Evolutionary conservation across 805 yeast genomes (phyloP).

Genomic region (Wickerhamiella australiensis): DNA sequence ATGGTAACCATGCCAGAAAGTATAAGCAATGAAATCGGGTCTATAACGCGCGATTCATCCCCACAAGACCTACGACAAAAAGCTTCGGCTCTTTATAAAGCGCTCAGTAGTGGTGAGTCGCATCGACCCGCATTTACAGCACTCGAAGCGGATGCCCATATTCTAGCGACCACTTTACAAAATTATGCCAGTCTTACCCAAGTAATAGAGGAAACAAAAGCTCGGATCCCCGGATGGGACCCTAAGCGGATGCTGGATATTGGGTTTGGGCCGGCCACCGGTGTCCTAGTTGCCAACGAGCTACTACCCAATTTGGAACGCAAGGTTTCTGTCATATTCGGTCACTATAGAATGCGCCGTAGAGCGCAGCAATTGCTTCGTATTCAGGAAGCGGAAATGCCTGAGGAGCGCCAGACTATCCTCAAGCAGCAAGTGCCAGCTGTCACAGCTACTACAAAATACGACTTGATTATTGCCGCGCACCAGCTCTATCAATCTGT

Average conservation of each 20-base stretch:
- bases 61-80: slow-evolving; percentile 55
- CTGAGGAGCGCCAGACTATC: slow-evolving; percentile 36
- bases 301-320: slow-evolving; percentile 52
- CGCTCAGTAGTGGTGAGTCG: slow-evolving; percentile 40
- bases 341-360: slow-evolving; percentile 60
- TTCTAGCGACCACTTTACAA: slow-evolving; percentile 69
- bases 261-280: slow-evolving; percentile 87
- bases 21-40: slow-evolving; percentile 47
- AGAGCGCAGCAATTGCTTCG: slow-evolving; percentile 68
- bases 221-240: slow-evolving; percentile 38
- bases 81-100: slow-evolving; percentile 45
- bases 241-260: slow-evolving; percentile 65
- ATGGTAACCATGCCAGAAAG: slow-evolving; percentile 45
- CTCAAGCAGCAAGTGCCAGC: slow-evolving; percentile 43
- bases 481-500: slow-evolving; percentile 59
- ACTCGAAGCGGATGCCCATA: slow-evolving; percentile 54
- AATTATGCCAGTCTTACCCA: slow-evolving; percentile 62
- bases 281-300: slow-evolving; percentile 79
- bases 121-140: slow-evolving; percentile 35
- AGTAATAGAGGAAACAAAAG: slow-evolving; percentile 53
- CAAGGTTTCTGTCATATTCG: slow-evolving; percentile 63
- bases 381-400: slow-evolving; percentile 26
- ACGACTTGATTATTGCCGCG: slow-evolving; percentile 72
- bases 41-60: slow-evolving; percentile 47
- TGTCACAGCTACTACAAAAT: slow-evolving; percentile 34